A percentile compares a stretch with the other conserved stretches of the same genome.
These are phyloP conservation scores for Umbelopsis sp. DNA, from an alignment of 192 early-diverging fungal genomes.

Conservation along the genomic window DNA sequence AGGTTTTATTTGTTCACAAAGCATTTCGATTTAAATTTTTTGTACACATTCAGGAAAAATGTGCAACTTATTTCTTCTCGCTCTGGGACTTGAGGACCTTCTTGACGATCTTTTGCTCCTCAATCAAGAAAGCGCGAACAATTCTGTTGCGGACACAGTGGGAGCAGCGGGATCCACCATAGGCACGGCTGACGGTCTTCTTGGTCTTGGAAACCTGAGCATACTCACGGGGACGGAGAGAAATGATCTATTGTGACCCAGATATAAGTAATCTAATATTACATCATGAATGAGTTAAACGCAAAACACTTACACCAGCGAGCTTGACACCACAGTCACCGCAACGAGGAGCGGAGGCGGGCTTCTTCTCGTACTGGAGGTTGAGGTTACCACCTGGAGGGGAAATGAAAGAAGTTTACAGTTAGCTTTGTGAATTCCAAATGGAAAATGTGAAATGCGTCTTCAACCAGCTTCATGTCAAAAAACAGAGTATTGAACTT, in stretches of 20 bases:
- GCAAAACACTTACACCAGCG: constrained; percentile 70
- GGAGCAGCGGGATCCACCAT: constrained; percentile 96
- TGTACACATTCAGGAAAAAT: not conserved
- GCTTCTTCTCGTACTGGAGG: constrained; percentile 92
- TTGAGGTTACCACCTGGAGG: constrained; percentile 82
- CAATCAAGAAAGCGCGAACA: constrained; percentile 98
- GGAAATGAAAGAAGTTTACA: not conserved
- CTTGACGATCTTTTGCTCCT: constrained; percentile 99
- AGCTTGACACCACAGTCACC: constrained; percentile 95
- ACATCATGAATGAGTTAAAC: not conserved
- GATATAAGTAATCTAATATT: no score
- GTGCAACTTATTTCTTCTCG: constrained; percentile 31
- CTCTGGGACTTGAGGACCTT: constrained; percentile 88
- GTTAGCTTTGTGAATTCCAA: not conserved
- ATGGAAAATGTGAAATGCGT: no score
- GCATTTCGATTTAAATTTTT: not conserved
- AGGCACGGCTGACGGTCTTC: constrained; percentile 93
- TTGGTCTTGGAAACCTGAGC: constrained; percentile 87
- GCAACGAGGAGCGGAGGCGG: constrained; percentile 88
- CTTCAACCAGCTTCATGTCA: no score
- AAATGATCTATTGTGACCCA: constrained; percentile 31
- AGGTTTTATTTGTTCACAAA: constrained; percentile 2
- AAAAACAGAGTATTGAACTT: no score
- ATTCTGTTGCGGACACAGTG: constrained; percentile 81
- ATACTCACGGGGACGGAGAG: constrained; percentile 92